Base-by-base conservation (phyloP, 805 yeast species). In the Scheffersomyces ergatensis region DNA sequence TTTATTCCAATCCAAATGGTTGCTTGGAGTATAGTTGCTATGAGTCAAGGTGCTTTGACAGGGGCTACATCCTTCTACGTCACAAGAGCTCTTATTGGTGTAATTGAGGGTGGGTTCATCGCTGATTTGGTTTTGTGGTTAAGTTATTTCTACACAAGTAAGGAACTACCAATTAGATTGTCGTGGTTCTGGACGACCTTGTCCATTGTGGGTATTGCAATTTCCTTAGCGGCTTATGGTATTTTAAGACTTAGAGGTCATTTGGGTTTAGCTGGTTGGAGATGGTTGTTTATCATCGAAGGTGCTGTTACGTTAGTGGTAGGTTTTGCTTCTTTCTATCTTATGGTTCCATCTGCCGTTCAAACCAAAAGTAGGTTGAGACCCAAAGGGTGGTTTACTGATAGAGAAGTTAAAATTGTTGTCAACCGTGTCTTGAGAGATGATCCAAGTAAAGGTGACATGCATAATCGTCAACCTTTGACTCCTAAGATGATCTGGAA, bases 51-150 rank as follows among this genome's bases (percentile, higher is more conserved):
- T 17, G 50, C 48, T 21, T 41, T 60, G 38, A 44, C 34, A 15
- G 48, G 50, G 29, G 65, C 58, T 42, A 50, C 65, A 1, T 69
- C 76, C 0, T 80, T 77, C 45, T 65, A 59, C 40, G 65, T 63
- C 9, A 67, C 78, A 5, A 63, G 85, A 44, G 73, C 74, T 0
- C 62, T 79, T 5, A 51, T 80, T 30, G 87, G 84, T 1, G 50
- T 73, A 2, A 55, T 77, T n/a, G 82, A 82, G 55, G 87, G 88
- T 40, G 88, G 88, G 0, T 81, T 81, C 44, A 81, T 83, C 38
- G 82, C 84, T 27, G 88, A 82, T 48, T 60, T 76, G 23, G 71
- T 77, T 41, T 59, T 82, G 35, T 83, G 83, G 79, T 62, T 83
- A 57, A 74, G 83, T 1, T 83, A 81, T 58, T 83, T 82, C 59